phyloP scores from a whole-genome alignment of 2,329 filamentous ascomycete species.

The Xylaria multiplex region DNA sequence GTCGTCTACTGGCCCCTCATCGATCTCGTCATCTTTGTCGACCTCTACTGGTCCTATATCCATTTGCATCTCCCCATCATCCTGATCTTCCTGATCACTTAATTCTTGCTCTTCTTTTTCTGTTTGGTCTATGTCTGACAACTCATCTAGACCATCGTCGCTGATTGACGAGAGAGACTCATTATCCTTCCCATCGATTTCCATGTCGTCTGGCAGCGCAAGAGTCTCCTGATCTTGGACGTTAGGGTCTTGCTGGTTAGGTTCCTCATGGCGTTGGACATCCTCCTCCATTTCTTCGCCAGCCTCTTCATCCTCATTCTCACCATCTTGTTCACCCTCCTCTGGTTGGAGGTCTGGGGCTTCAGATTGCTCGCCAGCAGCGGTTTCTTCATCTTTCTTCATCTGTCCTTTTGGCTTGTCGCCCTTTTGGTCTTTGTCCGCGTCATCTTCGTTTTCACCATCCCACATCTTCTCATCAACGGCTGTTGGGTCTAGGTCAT shows the following conservation, averaged over 20 bases:
- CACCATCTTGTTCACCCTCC: constrained; percentile 57
- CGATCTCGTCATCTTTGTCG: constrained; percentile 63
- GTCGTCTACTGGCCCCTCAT: constrained; percentile 57
- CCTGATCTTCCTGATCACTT: constrained; percentile 54
- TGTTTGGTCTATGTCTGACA: constrained; percentile 61
- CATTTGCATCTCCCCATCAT: constrained; percentile 60
- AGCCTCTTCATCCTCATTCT: constrained; percentile 67
- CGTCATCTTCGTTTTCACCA: constrained; percentile 79
- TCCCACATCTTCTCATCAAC: constrained; percentile 99
- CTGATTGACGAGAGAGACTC: constrained; percentile 62
- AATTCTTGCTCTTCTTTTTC: constrained; percentile 55
- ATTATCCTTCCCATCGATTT: constrained; percentile 75
- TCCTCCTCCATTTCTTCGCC: constrained; percentile 69
- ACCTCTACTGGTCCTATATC: constrained; percentile 57
- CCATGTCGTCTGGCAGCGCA: constrained; percentile 88
- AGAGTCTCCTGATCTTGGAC: constrained; percentile 83
- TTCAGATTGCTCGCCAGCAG: constrained; percentile 61
- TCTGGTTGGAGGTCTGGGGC: constrained; percentile 65
- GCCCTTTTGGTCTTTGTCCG: constrained; percentile 83
- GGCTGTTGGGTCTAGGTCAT: constrained; percentile 87
- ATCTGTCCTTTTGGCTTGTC: constrained; percentile 77
- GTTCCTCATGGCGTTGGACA: constrained; percentile 63
- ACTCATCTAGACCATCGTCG: constrained; percentile 67
- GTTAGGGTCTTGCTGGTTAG: constrained; percentile 75
- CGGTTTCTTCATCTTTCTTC: constrained; percentile 70